Percentiles rank a stretch among this genome's conserved stretches.
phyloP scores from a whole-genome alignment of 1,139 yeast species.

The Diutina rugosa region DNA sequence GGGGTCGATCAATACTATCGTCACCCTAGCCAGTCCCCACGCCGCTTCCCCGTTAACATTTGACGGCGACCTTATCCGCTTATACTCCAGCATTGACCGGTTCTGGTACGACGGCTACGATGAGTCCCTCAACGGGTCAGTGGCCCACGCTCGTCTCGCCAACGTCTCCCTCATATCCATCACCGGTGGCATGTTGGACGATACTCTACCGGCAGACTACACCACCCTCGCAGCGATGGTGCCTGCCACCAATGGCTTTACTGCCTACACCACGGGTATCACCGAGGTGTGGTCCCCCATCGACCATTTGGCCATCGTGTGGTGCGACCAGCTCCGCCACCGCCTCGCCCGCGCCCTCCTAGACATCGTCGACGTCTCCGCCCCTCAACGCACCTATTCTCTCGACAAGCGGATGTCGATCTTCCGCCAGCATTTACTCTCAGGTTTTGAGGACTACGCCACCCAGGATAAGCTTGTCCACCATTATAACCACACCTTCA shows the following conservation, averaged over 20 bases:
- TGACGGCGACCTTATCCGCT: slow-evolving; percentile 72
- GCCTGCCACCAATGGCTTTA: slow-evolving; percentile 67
- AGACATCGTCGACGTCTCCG: slow-evolving; percentile 38
- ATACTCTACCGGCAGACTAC: slow-evolving; percentile 86
- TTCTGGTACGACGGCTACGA: slow-evolving; percentile 64
- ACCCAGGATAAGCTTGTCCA: slow-evolving; percentile 10
- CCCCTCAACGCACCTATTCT: slow-evolving; percentile 33
- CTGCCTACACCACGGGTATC: slow-evolving; percentile 75
- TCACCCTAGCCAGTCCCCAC: slow-evolving; percentile 90
- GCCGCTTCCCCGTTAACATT: slow-evolving; percentile 90
- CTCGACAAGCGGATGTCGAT: slow-evolving; percentile 44
- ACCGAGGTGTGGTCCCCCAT: slow-evolving; percentile 92
- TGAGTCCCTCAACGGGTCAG: not conserved
- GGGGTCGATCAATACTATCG: slow-evolving; percentile 66
- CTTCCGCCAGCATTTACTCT: slow-evolving; percentile 36
- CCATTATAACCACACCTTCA: not conserved
- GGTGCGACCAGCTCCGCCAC: slow-evolving; percentile 85
- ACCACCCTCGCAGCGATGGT: slow-evolving; percentile 63
- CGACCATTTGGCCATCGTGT: slow-evolving; percentile 90
- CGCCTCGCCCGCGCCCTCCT: slow-evolving; percentile 48
- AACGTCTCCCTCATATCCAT: slow-evolving; percentile 58
- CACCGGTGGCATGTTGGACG: slow-evolving; percentile 83
- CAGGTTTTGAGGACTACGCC: slow-evolving; percentile 42
- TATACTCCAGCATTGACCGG: slow-evolving; percentile 62
- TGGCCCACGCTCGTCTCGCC: slow-evolving; percentile 27